Conservation (phyloP, 106 monocot genomes). For the Phalaenopsis equestris region DNA sequence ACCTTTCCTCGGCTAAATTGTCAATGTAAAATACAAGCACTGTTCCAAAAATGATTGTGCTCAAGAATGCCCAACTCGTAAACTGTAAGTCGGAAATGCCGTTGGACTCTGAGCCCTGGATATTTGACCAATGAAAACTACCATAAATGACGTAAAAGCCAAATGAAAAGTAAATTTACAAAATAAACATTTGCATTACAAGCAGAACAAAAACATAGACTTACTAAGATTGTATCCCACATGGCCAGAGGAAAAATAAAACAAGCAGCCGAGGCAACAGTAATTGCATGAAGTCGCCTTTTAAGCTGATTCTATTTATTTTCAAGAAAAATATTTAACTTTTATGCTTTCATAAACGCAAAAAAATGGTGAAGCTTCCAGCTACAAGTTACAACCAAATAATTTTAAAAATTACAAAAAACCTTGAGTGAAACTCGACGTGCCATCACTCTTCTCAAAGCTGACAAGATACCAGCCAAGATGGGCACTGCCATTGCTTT, state of each 20-base stretch:
- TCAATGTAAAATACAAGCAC: conserved; percentile 90
- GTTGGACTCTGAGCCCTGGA: conserved; percentile 66
- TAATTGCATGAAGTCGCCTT: conserved; percentile 90
- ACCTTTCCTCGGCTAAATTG: conserved; percentile 96
- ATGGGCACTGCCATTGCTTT: conserved; percentile 69
- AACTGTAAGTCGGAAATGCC: conserved; percentile 53
- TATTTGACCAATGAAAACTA: conserved; percentile 22
- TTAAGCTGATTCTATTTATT: conserved; percentile 79
- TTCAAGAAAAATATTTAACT: conserved; percentile 9
- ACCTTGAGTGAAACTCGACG: conserved; percentile 95
- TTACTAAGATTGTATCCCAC: conserved; percentile 83
- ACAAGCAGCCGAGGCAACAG: conserved; percentile 85
- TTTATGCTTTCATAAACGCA: neutral
- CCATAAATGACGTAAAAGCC: neutral
- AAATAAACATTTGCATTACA: neutral
- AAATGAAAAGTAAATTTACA: neutral
- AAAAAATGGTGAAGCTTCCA: neutral
- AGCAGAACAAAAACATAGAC: conserved; percentile 16
- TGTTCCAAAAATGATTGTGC: conserved; percentile 82
- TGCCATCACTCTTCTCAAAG: conserved; percentile 89
- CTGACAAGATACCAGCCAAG: conserved; percentile 83
- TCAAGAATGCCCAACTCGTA: conserved; percentile 82
- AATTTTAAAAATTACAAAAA: neutral
- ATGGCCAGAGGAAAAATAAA: conserved; percentile 97
- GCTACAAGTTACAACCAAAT: neutral